Evolutionary conservation across 306 rosid species (phyloP).

Genomic region (Sesbania bispinosa): DNA sequence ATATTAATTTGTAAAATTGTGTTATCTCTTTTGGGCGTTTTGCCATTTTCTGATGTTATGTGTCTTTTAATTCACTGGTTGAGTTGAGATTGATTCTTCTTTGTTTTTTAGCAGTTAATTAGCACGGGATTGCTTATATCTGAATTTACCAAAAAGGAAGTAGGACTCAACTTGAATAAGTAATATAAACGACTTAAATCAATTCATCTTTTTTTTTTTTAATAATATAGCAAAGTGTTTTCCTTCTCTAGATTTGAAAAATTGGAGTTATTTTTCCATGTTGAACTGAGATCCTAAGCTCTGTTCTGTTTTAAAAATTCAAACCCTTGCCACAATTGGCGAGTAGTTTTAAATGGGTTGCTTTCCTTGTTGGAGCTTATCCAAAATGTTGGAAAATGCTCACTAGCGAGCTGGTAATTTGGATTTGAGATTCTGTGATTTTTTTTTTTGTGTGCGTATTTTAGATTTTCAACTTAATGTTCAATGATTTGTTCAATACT

Average conservation of each 20-base stretch:
- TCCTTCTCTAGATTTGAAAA: conserved; percentile 23
- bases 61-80: too few relatives aligned
- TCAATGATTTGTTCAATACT: neutral
- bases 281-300: neutral
- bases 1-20: too few relatives aligned
- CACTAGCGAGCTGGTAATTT: neutral
- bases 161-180: neutral
- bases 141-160: neutral
- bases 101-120: neutral
- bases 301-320: neutral
- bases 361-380: conserved; percentile 3
- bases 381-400: neutral
- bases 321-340: neutral
- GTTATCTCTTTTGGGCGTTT: too few relatives aligned
- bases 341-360: neutral
- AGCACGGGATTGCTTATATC: neutral
- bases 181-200: neutral
- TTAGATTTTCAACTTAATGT: neutral
- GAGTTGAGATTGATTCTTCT: too few relatives aligned
- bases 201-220: neutral
- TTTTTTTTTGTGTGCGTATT: neutral
- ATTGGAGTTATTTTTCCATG: neutral
- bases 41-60: too few relatives aligned
- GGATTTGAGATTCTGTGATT: neutral
- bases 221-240: neutral